Base-by-base conservation (phyloP, 2,329 filamentous ascomycete genomes). In the Chrysoporthe puriensis region DNA sequence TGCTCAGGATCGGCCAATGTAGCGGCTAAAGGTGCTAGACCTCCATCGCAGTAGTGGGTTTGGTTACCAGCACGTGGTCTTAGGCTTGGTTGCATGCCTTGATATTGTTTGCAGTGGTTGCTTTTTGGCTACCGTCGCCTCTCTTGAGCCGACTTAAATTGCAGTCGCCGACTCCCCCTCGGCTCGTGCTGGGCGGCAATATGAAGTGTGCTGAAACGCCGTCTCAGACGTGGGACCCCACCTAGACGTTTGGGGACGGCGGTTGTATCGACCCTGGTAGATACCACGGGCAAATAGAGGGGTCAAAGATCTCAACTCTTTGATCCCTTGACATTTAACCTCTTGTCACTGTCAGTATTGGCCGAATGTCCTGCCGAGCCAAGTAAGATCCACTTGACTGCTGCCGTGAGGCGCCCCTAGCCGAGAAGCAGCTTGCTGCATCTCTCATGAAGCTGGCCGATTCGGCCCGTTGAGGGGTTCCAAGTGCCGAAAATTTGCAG, bases 201-300 rank as follows among this genome's bases (percentile, higher is more conserved):
- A 57, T 60, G 21, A 40, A 50, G 40, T 61, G 36, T 63, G 72
- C 72, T 80, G 79, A 81, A 81, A 80, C 79, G 73, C 70, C 73
- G 72, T 70, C 71, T 74, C 71, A 77, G 76, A 78, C 77, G 66
- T 68, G 68, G 69, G 72, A 71, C 70, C 36, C 74, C 74, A 73
- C 74, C 63, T 70, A 69, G 67, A 48, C 56, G 74, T 76, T 76
- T 75, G 74, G 75, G 73, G 65, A 50, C 69, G 66, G 65, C 64
- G 57, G 67, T 59, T 68, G 59, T 54, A 68, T 66, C 64, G 66
- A 68, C 69, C 69, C 66, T 62, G 46, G 64, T 66, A 66, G 58
- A 60, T 21, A 58, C 63, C 58, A 40, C 13, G 32, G 18, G 42
- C 26, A 43, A 44, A 61, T 40, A 59, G 66, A 52, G 52, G 68